These are phyloP conservation scores for Lecanicillium sp. DNA, from an alignment of 2,329 filamentous ascomycete genomes.

Conservation along the genomic window DNA sequence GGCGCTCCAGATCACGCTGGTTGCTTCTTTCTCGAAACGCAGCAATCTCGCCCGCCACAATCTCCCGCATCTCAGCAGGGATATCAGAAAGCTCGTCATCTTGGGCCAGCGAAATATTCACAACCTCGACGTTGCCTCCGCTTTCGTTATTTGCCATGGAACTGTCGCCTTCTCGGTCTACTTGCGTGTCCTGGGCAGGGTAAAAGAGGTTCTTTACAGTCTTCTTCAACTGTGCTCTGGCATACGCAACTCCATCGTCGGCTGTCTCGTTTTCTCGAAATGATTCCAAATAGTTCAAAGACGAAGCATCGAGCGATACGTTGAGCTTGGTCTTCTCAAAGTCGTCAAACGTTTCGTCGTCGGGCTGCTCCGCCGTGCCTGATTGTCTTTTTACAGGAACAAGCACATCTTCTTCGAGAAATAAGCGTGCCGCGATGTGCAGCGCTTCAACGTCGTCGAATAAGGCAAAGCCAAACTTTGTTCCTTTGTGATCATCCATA, in stretches of 20 bases:
- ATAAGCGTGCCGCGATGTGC: conserved; percentile 73
- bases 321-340: conserved; percentile 64
- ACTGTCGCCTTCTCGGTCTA: conserved; percentile 57
- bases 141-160: conserved; percentile 58
- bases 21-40: conserved; percentile 91
- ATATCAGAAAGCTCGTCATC: conserved; percentile 96
- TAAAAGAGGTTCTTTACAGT: conserved; percentile 66
- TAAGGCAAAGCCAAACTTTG: conserved; percentile 90
- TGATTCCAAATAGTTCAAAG: conserved; percentile 76
- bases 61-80: conserved; percentile 90
- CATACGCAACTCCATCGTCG: conserved; percentile 58
- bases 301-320: conserved; percentile 73
- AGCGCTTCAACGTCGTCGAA: conserved; percentile 89
- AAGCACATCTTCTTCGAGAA: conserved; percentile 73
- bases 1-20: conserved; percentile 76
- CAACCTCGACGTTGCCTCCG: conserved; percentile 67
- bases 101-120: conserved; percentile 77
- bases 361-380: conserved; percentile 33
- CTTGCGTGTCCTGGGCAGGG: conserved; percentile 38
- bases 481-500: conserved; percentile 62
- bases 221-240: conserved; percentile 57
- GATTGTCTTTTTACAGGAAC: conserved; percentile 73
- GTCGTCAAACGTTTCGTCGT: conserved; percentile 38
- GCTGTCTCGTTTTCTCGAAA: conserved; percentile 62
- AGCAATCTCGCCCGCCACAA: conserved; percentile 86